Base-by-base conservation (phyloP, 1,139 yeast genomes). In the Hyphopichia wangnamkhiaoensis region DNA sequence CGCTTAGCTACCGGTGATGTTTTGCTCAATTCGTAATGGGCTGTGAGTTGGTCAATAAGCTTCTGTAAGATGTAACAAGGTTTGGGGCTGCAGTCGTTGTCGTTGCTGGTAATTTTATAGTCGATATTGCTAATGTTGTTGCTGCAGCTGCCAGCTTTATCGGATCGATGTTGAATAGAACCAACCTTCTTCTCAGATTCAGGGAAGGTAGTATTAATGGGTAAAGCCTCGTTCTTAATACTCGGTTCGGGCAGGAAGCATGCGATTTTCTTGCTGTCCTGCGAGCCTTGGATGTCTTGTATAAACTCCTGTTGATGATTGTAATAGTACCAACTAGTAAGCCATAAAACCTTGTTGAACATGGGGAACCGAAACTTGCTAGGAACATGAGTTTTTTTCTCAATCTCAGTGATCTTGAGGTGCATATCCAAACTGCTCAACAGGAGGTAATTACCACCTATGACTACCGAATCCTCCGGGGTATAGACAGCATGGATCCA, bases 401-500 rank as follows among this genome's bases (percentile, higher is more conserved):
- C 97, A 28, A 90, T 70, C 4, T 73, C 66, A 37, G 77, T 76
- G 6, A 88, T 74, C 37, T 68, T 67, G 29, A 87, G 59, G 54
- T 90, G 95, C 47, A 74, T 80, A 10, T 66, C 63, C 50, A 88
- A 62, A 51, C 84, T 83, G 43, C 79, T 64, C 33, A 80, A 56
- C 0, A 95, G 87, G 24, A 90, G 63, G 56, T 82, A 90, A 56
- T 90, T 90, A 0, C 97, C 96, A 2, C 97, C 96, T 40, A 90
- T 79, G 2, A 90, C 90, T 2, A 89, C 64, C 0, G 95, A 80
- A 54, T 90, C 96, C 15, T 68, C 65, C 0, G 95, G 94, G 0
- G 96, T 89, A 53, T 81, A 80, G 0, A 90, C 97, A 0, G 94
- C 84, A 60, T 90, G 97, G 37, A 90, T 89, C 95, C 96, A 90